Evolutionary conservation across 371 early-diverging fungal species (phyloP).

Genomic region (Cokeromyces recurvatus): DNA sequence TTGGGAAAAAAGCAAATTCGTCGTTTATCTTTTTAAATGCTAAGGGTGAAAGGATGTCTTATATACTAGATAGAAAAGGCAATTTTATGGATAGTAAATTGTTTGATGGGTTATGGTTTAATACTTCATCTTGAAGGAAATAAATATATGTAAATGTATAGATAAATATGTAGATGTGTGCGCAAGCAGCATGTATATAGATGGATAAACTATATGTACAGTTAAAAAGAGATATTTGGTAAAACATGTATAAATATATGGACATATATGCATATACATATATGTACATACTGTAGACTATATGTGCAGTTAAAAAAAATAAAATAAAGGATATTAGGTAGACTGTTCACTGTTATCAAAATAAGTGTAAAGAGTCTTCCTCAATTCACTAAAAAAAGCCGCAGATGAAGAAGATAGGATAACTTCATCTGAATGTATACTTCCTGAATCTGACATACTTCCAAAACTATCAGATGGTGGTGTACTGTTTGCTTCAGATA

Average conservation of each 20-base stretch:
- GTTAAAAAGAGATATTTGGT: too few species aligned
- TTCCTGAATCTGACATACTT: not conserved
- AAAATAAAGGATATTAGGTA: not conserved
- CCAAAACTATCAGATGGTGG: too few species aligned
- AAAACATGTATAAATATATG: too few species aligned
- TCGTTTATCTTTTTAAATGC: constrained; percentile 40
- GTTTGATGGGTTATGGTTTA: constrained; percentile 44
- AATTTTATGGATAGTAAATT: constrained; percentile 40
- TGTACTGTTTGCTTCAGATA: too few species aligned
- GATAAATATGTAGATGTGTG: too few species aligned
- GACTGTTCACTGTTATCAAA: constrained; percentile 4
- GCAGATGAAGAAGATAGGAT: too few species aligned
- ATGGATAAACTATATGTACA: too few species aligned
- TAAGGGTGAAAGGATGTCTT: constrained; percentile 38
- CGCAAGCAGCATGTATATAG: too few species aligned
- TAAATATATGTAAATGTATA: not conserved
- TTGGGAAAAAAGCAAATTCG: constrained; percentile 30
- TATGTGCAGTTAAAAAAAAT: too few species aligned
- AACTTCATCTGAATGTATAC: too few species aligned
- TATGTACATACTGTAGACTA: too few species aligned
- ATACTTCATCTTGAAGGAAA: constrained; percentile 1
- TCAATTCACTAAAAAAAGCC: constrained; percentile 20
- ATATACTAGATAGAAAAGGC: constrained; percentile 47
- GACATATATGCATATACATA: too few species aligned
- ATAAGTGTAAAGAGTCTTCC: constrained; percentile 11